These are phyloP conservation scores for Corynespora cassiicola DNA, from an alignment of 2,329 filamentous ascomycete species.

Conservation along the genomic window DNA sequence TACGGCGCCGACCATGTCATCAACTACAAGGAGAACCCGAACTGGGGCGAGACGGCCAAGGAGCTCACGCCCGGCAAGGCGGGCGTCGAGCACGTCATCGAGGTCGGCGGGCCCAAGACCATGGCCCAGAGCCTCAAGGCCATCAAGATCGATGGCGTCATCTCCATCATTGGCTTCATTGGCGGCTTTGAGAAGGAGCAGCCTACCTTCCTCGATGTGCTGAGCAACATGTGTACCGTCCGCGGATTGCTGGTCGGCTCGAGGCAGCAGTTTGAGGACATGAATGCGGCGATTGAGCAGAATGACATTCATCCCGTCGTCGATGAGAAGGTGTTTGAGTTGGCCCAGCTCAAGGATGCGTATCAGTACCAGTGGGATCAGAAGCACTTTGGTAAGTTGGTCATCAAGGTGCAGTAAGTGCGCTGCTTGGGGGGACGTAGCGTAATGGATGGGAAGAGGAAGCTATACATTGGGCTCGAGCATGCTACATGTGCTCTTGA, in stretches of 20 bases:
- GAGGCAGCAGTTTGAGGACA: conserved; percentile 63
- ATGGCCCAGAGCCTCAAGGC: conserved; percentile 60
- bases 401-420: conserved; percentile 36
- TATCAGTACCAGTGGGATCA: conserved; percentile 58
- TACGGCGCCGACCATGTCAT: conserved; percentile 63
- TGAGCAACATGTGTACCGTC: conserved; percentile 59
- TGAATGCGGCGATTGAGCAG: conserved; percentile 64
- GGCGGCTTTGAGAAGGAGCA: conserved; percentile 56
- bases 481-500: too few species aligned
- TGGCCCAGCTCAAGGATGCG: conserved; percentile 60
- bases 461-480: too few species aligned
- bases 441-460: too few species aligned
- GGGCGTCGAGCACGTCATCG: conserved; percentile 69
- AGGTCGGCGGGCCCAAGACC: conserved; percentile 71
- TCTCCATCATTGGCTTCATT: conserved; percentile 64
- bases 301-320: conserved; percentile 66
- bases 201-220: conserved; percentile 59
- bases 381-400: conserved; percentile 50
- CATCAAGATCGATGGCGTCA: conserved; percentile 60
- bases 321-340: conserved; percentile 62
- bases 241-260: conserved; percentile 65
- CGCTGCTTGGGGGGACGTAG: too few species aligned
- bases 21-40: conserved; percentile 60
- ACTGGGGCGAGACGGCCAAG: conserved; percentile 63
- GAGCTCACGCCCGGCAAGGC: conserved; percentile 56